phyloP scores from a whole-genome alignment of 2,329 filamentous ascomycete genomes.

The Exophiala sideris region DNA sequence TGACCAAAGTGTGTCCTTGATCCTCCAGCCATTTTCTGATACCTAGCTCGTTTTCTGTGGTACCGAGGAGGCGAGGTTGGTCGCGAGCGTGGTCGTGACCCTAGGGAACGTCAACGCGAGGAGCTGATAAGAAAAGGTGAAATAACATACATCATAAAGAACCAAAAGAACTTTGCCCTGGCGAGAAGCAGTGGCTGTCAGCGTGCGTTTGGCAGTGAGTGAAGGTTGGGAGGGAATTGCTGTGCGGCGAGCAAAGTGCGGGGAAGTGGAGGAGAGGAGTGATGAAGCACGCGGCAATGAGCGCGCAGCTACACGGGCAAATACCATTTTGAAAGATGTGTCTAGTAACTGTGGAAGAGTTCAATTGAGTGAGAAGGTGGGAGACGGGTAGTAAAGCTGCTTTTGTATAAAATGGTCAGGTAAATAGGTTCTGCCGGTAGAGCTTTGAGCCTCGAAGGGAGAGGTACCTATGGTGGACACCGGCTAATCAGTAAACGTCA shows the following conservation, averaged over 20 bases:
- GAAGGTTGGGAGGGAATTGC: conserved; percentile 18
- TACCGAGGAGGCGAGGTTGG: conserved; percentile 84
- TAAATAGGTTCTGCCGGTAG: conserved; percentile 17
- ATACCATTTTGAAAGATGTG: conserved; percentile 54
- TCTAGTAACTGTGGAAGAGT: not conserved
- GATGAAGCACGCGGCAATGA: conserved; percentile 52
- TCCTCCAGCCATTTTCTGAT: conserved; percentile 97
- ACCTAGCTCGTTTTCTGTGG: conserved; percentile 97
- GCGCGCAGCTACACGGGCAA: conserved; percentile 60
- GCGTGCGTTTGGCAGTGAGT: conserved; percentile 46
- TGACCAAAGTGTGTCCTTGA: conserved; percentile 92
- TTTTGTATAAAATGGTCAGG: not conserved
- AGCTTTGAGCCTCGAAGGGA: conserved; percentile 23
- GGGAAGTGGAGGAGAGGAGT: conserved; percentile 34
- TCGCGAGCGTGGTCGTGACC: conserved; percentile 81
- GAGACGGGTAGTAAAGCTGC: conserved; percentile 7
- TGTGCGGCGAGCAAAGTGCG: conserved; percentile 47
- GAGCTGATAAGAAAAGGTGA: not conserved
- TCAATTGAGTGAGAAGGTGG: conserved; percentile 5
- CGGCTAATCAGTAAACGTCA: not conserved
- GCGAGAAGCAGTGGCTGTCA: conserved; percentile 63
- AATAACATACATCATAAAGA: conserved; percentile 74
- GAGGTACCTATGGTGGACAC: not conserved
- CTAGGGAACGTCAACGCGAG: conserved; percentile 36
- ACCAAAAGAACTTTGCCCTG: conserved; percentile 96